A percentile compares a stretch with the other conserved stretches of the same genome.
Evolutionary conservation across 1,284 basidiomycete genomes (phyloP).

Genomic region (Athelia psychrophila): DNA sequence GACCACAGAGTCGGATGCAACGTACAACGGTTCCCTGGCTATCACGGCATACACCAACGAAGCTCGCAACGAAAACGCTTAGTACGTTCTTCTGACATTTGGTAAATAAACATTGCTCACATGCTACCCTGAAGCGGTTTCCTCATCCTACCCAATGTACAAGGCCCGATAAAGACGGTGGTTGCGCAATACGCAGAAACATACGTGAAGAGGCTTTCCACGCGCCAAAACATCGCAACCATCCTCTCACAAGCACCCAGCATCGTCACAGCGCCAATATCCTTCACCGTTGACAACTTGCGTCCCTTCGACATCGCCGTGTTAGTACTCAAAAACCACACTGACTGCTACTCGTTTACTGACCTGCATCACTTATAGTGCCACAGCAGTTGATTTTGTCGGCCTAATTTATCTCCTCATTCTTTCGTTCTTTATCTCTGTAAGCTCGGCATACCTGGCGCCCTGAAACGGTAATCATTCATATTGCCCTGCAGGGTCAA

Average conservation of each 20-base stretch:
- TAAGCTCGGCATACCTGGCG: too few species aligned
- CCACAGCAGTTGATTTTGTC: constrained; percentile 70
- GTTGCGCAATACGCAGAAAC: constrained; percentile 20
- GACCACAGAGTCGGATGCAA: too few species aligned
- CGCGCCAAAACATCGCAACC: constrained; percentile 16
- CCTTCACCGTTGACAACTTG: constrained; percentile 51
- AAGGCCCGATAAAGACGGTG: too few species aligned
- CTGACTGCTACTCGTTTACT: background rate
- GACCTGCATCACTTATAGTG: constrained; percentile 39
- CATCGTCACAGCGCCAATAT: constrained; percentile 52
- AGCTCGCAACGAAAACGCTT: constrained; percentile 43
- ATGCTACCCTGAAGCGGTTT: background rate
- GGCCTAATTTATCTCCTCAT: constrained; percentile 75
- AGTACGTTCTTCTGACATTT: constrained; percentile 25
- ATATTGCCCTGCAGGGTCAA: too few species aligned
- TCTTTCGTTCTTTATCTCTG: constrained; percentile 44
- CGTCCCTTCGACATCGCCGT: constrained; percentile 65
- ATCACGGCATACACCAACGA: constrained; percentile 29
- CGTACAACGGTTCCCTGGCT: constrained; percentile 33
- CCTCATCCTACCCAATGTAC: background rate
- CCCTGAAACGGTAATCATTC: too few species aligned
- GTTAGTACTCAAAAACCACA: too few species aligned
- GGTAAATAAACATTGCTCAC: too few species aligned
- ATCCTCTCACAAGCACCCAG: constrained; percentile 55
- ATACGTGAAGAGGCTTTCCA: constrained; percentile 21